Percentiles rank a stretch among this genome's conserved stretches.
phyloP scores from a whole-genome alignment of 345 rosid species.

The Carallia brachiata region DNA sequence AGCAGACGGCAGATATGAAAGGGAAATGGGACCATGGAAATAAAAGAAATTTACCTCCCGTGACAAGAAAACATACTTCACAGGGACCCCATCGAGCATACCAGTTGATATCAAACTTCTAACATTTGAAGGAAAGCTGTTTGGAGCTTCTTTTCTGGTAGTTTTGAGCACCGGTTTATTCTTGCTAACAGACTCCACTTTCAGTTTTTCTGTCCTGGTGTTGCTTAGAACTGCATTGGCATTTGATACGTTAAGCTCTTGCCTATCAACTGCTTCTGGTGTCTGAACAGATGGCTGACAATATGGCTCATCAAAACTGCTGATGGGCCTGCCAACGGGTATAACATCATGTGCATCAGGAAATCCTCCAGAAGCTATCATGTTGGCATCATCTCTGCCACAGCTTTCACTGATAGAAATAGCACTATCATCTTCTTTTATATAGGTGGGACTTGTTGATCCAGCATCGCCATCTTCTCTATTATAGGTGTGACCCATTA shows the following conservation, averaged over 20 bases:
- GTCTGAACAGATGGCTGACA: slow-evolving; percentile 41
- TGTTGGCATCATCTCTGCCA: slow-evolving; percentile 49
- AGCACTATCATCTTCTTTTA: slow-evolving; percentile 33
- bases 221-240: slow-evolving; percentile 28
- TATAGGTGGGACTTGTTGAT: slow-evolving; percentile 28
- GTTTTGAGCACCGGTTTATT: slow-evolving; percentile 53
- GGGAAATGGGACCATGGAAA: background rate
- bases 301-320: slow-evolving; percentile 45
- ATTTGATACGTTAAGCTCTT: slow-evolving; percentile 40
- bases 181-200: slow-evolving; percentile 47
- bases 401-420: slow-evolving; percentile 32
- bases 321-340: slow-evolving; percentile 38
- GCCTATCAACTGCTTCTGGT: slow-evolving; percentile 37
- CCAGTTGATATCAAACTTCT: slow-evolving; percentile 91
- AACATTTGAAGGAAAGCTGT: slow-evolving; percentile 90
- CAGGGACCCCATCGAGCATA: slow-evolving; percentile 88
- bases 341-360: slow-evolving; percentile 47
- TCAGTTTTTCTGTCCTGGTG: slow-evolving; percentile 38
- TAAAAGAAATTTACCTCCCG: slow-evolving; percentile 57
- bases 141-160: slow-evolving; percentile 72
- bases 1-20: slow-evolving; percentile 14
- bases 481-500: slow-evolving; percentile 45
- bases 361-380: slow-evolving; percentile 59
- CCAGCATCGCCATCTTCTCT: slow-evolving; percentile 30
- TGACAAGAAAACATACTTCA: slow-evolving; percentile 70